Evolutionary conservation across 768 basidiomycete species (phyloP), one percentile per base, ranked within the genome.

Genomic region (Sporobolomyces phaffii): DNA sequence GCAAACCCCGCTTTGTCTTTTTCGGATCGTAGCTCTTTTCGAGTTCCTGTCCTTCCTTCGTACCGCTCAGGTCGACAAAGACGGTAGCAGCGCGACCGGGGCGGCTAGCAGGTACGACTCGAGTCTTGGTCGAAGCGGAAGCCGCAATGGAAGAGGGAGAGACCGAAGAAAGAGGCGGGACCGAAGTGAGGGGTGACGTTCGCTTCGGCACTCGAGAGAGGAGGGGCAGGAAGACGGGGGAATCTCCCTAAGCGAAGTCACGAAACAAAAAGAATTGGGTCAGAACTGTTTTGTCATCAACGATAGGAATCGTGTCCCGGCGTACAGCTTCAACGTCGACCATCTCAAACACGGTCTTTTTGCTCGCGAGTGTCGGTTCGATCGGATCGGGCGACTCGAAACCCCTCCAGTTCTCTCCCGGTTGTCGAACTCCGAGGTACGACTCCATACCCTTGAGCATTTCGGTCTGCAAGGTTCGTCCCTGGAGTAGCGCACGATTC

Each of bases 381-480:
- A 41, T 28, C 3, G 69, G 60, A 5, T 71, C 70, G 14, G 70
- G 48, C 13, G n/a, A 7, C 44, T 71, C 70, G 49, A 58, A 29
- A 3, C 70, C 70, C 1, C 54, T 45, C 70, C 70, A 71, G 31
- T 61, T 38, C 24, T 71, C 70, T 24, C 38, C 22, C 15, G 62
- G 62, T 50, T 60, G 61, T 47, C 51, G 41, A 24, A 88, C 84
- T 43, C 84, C 87, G 33, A 96, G 80, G 7, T 89, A 76, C 44
- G 78, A 78, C 73, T 96, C 91, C 91, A 96, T 96, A 22, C 87
- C 89, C 48, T 77, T 75, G 10, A 81, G 82, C 77, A 93, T 91
- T 13, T 89, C 89, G 0, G 84, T 87, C 80, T 96, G 91, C 7
- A 92, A 74, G 5, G 79, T 77, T 74, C 84, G 84, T 43, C 80